These are phyloP conservation scores for Penicillium cataractarum DNA, from an alignment of 495 filamentous ascomycete genomes.

Conservation along the genomic window DNA sequence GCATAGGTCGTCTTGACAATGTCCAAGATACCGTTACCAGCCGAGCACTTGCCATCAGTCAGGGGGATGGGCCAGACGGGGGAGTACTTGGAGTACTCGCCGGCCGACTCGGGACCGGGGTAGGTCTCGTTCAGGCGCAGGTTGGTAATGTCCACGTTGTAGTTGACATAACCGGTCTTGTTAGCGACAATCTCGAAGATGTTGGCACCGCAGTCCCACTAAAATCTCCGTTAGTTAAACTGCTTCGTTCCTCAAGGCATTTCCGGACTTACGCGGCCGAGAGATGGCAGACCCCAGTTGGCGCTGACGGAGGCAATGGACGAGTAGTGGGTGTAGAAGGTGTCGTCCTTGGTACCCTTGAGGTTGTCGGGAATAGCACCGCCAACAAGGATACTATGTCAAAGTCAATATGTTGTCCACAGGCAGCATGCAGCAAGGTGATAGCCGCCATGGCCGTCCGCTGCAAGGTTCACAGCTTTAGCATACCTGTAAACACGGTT, in stretches of 20 bases:
- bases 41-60: slow-evolving; percentile 46
- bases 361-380: slow-evolving; percentile 60
- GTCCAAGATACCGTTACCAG: slow-evolving; percentile 45
- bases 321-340: slow-evolving; percentile 76
- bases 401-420: background rate
- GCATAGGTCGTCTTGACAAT: slow-evolving; percentile 45
- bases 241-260: background rate
- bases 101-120: slow-evolving; percentile 45
- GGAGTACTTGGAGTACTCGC: slow-evolving; percentile 34
- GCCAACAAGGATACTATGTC: slow-evolving; percentile 59
- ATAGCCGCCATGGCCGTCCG: background rate
- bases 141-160: slow-evolving; percentile 46
- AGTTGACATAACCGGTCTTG: slow-evolving; percentile 60
- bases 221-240: background rate
- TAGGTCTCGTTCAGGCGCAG: slow-evolving; percentile 51
- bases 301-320: slow-evolving; percentile 65
- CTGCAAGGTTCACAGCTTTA: background rate
- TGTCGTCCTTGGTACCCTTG: slow-evolving; percentile 63
- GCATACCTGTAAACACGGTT: slow-evolving; percentile 53
- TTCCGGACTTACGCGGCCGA: slow-evolving; percentile 50
- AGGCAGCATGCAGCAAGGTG: background rate
- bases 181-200: slow-evolving; percentile 64
- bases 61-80: slow-evolving; percentile 47
- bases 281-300: slow-evolving; percentile 69
- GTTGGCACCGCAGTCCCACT: slow-evolving; percentile 68